Evolutionary conservation across 345 rosid species (phyloP).

Genomic region (Populus deltoides): DNA sequence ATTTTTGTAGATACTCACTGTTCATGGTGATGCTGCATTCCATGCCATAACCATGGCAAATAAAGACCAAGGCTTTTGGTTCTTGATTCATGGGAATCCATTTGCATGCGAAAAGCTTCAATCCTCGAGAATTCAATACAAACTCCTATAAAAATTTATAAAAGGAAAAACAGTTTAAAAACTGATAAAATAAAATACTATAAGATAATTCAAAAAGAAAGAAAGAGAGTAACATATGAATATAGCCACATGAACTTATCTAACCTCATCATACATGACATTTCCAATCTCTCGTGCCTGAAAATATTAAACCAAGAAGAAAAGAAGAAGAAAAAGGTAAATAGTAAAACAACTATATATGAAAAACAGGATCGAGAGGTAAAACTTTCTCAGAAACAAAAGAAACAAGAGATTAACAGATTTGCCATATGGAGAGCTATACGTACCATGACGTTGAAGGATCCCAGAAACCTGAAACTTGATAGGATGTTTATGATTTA

Average conservation of each 20-base stretch:
- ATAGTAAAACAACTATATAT: neutral
- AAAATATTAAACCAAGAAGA: neutral
- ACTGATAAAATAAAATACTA: neutral
- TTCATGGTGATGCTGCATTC: constrained; percentile 89
- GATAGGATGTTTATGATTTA: neutral
- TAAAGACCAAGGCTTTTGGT: constrained; percentile 65
- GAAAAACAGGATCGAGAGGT: neutral
- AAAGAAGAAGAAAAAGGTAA: neutral
- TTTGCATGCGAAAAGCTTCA: constrained; percentile 68
- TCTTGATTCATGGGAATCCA: constrained; percentile 58
- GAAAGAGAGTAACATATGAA: neutral
- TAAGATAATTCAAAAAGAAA: neutral
- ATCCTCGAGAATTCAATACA: constrained; percentile 53
- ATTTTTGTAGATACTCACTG: constrained; percentile 36
- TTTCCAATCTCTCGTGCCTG: constrained; percentile 30
- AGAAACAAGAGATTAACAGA: neutral
- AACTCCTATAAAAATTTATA: constrained; percentile 37
- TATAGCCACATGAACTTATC: neutral
- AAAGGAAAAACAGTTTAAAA: neutral
- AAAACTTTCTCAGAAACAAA: neutral
- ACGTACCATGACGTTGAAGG: constrained; percentile 19
- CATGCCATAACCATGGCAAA: constrained; percentile 93
- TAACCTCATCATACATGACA: constrained; percentile 37
- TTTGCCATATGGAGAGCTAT: neutral
- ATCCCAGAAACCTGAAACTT: neutral